Percentiles rank a stretch among this genome's conserved stretches.
phyloP scores from a whole-genome alignment of 148 eudicot species.

The Rhododendron williamsianum region DNA sequence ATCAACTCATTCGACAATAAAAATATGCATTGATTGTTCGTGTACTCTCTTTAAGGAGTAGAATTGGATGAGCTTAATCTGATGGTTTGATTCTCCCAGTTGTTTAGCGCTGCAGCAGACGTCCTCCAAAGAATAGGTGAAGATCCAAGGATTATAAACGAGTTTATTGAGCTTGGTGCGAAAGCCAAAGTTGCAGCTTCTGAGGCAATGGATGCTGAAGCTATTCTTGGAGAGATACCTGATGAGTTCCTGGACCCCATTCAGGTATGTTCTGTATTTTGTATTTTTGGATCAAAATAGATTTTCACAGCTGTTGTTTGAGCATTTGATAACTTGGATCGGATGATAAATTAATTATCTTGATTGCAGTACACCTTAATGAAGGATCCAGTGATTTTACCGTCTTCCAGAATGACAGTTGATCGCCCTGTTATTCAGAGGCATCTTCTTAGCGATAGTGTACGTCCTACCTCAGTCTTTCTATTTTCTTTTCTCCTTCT shows the following conservation, averaged over 20 bases:
- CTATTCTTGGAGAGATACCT: constrained; percentile 91
- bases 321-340: not conserved
- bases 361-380: constrained; percentile 81
- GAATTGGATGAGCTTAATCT: not conserved
- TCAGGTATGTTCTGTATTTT: constrained; percentile 42
- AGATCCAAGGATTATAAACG: constrained; percentile 68
- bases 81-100: constrained; percentile 34
- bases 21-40: not conserved
- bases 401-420: constrained; percentile 75
- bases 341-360: constrained; percentile 5
- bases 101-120: constrained; percentile 80
- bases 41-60: not conserved
- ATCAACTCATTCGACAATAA: not conserved
- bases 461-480: constrained; percentile 16
- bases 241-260: constrained; percentile 99
- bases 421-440: constrained; percentile 94
- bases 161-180: constrained; percentile 73
- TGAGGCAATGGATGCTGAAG: constrained; percentile 96
- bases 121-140: constrained; percentile 78
- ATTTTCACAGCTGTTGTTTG: not conserved
- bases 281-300: not conserved
- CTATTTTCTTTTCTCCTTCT: not conserved
- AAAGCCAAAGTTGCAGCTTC: constrained; percentile 85
- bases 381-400: constrained; percentile 95
- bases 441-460: constrained; percentile 91